These are phyloP conservation scores for Cerrena zonata DNA, from an alignment of 1,284 basidiomycete genomes.

Conservation along the genomic window DNA sequence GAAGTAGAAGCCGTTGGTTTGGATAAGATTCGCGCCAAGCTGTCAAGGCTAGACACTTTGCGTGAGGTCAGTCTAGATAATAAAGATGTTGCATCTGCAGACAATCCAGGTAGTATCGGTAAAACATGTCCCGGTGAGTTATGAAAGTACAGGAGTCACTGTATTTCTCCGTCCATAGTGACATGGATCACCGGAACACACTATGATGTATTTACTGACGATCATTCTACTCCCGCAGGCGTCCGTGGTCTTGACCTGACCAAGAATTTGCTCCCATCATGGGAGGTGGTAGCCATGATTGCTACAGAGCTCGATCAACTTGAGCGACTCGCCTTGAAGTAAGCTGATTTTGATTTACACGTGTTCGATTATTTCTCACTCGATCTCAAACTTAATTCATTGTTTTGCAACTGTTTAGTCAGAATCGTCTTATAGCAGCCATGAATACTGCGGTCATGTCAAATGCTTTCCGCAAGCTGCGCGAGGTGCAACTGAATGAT, in stretches of 20 bases:
- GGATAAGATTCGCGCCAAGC: slow-evolving; percentile 68
- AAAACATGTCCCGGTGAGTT: slow-evolving; percentile 65
- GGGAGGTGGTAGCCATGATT: slow-evolving; percentile 69
- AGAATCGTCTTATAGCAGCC: slow-evolving; percentile 48
- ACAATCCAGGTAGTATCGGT: slow-evolving; percentile 49
- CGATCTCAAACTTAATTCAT: neutral
- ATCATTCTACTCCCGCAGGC: slow-evolving; percentile 40
- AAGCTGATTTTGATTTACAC: slow-evolving; percentile 16
- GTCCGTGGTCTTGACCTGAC: slow-evolving; percentile 81
- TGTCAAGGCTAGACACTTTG: slow-evolving; percentile 63
- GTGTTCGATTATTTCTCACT: neutral
- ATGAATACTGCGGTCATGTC: slow-evolving; percentile 23
- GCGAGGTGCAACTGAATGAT: slow-evolving; percentile 72
- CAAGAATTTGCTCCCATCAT: slow-evolving; percentile 66
- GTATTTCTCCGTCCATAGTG: neutral
- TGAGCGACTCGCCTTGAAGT: slow-evolving; percentile 75
- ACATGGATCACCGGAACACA: neutral
- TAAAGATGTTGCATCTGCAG: slow-evolving; percentile 54
- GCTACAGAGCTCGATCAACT: slow-evolving; percentile 58
- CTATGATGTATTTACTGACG: neutral
- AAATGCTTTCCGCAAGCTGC: slow-evolving; percentile 50
- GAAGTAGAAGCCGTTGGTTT: slow-evolving; percentile 83
- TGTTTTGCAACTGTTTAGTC: slow-evolving; percentile 40
- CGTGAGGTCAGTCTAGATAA: slow-evolving; percentile 76
- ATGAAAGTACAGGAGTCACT: neutral